Evolutionary conservation across 2,329 filamentous ascomycete genomes (phyloP).

Genomic region (Chrysoporthe deuterocubensis): DNA sequence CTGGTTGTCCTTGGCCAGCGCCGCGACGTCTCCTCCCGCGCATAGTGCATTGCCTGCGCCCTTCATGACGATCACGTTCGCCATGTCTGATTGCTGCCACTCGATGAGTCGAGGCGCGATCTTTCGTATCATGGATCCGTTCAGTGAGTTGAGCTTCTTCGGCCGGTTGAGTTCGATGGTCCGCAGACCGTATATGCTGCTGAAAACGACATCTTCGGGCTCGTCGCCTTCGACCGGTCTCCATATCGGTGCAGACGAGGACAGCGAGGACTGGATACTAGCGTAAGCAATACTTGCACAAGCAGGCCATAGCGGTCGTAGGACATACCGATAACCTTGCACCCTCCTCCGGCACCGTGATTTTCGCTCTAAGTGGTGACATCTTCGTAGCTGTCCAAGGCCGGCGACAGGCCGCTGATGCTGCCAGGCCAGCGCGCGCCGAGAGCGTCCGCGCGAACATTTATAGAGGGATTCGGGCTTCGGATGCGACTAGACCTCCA

Average conservation of each 20-base stretch:
- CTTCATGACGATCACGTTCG: constrained; percentile 91
- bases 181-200: constrained; percentile 84
- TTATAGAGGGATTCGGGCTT: constrained; percentile 34
- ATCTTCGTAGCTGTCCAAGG: constrained; percentile 48
- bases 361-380: constrained; percentile 84
- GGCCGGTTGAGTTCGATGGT: constrained; percentile 94
- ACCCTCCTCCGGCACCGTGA: constrained; percentile 46
- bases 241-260: constrained; percentile 17
- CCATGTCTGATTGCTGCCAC: constrained; percentile 94
- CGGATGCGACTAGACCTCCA: constrained; percentile 6
- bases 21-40: constrained; percentile 87
- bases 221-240: constrained; percentile 71
- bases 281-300: constrained; percentile 26
- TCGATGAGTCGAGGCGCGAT: constrained; percentile 87
- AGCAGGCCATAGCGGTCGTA: background rate
- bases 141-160: constrained; percentile 87
- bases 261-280: constrained; percentile 16
- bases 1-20: constrained; percentile 75
- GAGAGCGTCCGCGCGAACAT: constrained; percentile 63
- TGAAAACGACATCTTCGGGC: constrained; percentile 90
- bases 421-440: constrained; percentile 57
- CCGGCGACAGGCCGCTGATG: constrained; percentile 45
- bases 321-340: constrained; percentile 52
- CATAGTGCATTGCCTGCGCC: constrained; percentile 89
- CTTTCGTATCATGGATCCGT: constrained; percentile 93